phyloP scores from a whole-genome alignment of 345 rosid species.

The Isatis tinctoria region DNA sequence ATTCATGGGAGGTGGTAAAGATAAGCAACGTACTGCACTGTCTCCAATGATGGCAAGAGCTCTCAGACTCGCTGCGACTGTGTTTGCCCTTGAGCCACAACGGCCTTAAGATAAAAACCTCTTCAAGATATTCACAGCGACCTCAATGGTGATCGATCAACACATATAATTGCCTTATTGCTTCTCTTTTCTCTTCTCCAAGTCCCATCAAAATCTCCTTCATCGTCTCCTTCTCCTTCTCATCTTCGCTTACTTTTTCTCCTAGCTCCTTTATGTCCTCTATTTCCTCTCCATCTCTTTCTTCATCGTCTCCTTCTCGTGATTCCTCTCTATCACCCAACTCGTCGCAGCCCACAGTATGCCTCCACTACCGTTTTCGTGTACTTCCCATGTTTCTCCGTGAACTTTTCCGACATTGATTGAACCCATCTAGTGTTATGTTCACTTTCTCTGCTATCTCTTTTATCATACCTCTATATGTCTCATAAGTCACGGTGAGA shows the following conservation, averaged over 20 bases:
- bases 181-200: conserved; percentile 83
- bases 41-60: neutral
- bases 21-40: conserved; percentile 3
- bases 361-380: conserved; percentile 38
- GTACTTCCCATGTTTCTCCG: conserved; percentile 39
- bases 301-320: conserved; percentile 36
- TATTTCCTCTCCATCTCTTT: conserved; percentile 29
- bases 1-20: neutral
- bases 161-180: conserved; percentile 78
- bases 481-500: conserved; percentile 41
- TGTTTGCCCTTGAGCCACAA: conserved; percentile 26
- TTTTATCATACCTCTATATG: conserved; percentile 43
- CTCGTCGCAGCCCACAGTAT: conserved; percentile 48
- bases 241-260: conserved; percentile 44
- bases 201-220: conserved; percentile 41
- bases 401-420: conserved; percentile 36
- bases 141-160: conserved; percentile 80
- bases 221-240: conserved; percentile 48
- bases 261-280: conserved; percentile 41
- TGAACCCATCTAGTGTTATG: conserved; percentile 38
- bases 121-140: conserved; percentile 54
- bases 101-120: conserved; percentile 24
- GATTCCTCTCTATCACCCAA: conserved; percentile 43
- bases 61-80: conserved; percentile 14
- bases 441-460: conserved; percentile 45